Conservation (phyloP, 805 yeast species). For the Wickerhamomyces xylosicus region DNA sequence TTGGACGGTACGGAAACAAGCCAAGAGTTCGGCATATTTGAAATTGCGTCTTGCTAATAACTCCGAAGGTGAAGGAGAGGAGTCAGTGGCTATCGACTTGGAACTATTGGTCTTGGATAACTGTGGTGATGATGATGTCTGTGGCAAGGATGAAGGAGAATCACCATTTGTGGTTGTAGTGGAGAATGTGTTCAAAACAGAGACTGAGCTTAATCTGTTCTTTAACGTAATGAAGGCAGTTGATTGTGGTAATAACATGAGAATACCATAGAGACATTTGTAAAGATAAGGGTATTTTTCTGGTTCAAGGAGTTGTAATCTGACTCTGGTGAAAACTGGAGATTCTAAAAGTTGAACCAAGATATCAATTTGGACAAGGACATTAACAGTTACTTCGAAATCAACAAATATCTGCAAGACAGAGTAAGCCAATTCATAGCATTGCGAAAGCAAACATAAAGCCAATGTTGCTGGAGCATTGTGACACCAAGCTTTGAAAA, state of each 20-base stretch:
- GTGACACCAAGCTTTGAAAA: constrained; percentile 87
- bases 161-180: neutral
- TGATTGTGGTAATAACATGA: constrained; percentile 93
- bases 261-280: constrained; percentile 81
- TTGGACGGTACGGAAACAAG: constrained; percentile 40
- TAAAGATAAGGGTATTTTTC: constrained; percentile 69
- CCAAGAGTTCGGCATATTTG: constrained; percentile 33
- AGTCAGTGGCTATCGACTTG: constrained; percentile 1
- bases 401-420: constrained; percentile 75
- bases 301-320: constrained; percentile 86
- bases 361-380: constrained; percentile 79
- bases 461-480: constrained; percentile 85
- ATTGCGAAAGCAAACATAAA: constrained; percentile 75
- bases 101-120: neutral
- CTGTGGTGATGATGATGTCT: too few relatives aligned
- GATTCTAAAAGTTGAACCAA: constrained; percentile 85
- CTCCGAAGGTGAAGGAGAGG: constrained; percentile 6
- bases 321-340: constrained; percentile 79
- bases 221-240: constrained; percentile 77
- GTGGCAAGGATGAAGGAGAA: too few relatives aligned
- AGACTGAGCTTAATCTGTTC: constrained; percentile 49
- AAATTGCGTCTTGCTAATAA: constrained; percentile 16
- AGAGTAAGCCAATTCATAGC: constrained; percentile 79
- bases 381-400: constrained; percentile 67
- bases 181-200: constrained; percentile 23